Percentiles rank a stretch among this genome's conserved stretches.
These are phyloP conservation scores for Austroboletus novae-zelandiae DNA, from an alignment of 1,284 basidiomycete species.

Conservation along the genomic window DNA sequence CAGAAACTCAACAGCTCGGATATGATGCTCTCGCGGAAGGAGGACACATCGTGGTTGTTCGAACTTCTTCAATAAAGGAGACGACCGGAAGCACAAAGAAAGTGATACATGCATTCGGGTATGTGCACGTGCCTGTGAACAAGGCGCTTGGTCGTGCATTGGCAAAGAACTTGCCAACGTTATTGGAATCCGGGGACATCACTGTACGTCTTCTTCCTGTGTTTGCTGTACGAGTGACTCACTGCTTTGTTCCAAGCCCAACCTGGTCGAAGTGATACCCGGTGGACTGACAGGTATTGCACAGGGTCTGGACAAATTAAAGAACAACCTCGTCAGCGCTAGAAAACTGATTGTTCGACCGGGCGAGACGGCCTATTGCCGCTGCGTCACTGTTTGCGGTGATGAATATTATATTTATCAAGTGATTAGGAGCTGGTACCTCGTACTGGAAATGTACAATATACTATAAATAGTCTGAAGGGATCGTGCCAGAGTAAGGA, in stretches of 20 bases:
- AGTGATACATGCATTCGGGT: slow-evolving; percentile 9
- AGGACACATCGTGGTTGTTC: slow-evolving; percentile 15
- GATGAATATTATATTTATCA: no score
- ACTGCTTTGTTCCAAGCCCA: slow-evolving; percentile 13
- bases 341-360: slow-evolving; percentile 18
- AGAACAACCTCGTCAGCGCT: slow-evolving; percentile 25
- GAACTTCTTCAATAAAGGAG: slow-evolving; percentile 7
- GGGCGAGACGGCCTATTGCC: slow-evolving; percentile 11
- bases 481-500: no score
- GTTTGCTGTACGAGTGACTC: neutral
- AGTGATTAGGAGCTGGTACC: no score
- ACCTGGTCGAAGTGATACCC: slow-evolving; percentile 21
- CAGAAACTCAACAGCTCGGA: slow-evolving; percentile 22
- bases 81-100: slow-evolving; percentile 13
- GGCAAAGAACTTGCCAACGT: slow-evolving; percentile 11
- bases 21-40: slow-evolving; percentile 21
- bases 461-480: no score
- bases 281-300: slow-evolving; percentile 20
- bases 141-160: slow-evolving; percentile 16
- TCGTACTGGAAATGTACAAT: no score
- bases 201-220: slow-evolving; percentile 10
- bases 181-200: slow-evolving; percentile 22
- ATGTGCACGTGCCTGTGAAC: slow-evolving; percentile 9
- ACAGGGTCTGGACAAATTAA: slow-evolving; percentile 21
- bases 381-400: no score